Base-by-base conservation (phyloP, 2,329 filamentous ascomycete genomes). In the Calonectria hawksworthii region DNA sequence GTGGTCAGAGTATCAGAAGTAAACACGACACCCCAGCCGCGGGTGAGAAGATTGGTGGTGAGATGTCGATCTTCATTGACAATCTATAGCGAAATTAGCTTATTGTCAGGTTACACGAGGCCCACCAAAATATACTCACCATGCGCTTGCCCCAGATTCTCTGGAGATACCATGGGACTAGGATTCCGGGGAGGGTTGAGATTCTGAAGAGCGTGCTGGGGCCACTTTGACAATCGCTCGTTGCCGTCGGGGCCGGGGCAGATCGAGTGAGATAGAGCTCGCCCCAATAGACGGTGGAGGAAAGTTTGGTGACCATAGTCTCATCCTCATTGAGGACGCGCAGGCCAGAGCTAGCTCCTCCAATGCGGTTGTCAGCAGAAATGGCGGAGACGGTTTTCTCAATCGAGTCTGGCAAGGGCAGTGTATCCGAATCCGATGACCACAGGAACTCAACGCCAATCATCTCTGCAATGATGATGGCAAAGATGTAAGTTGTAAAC, bases 11-110 rank as follows among this genome's bases (percentile, higher is more conserved):
- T 80, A 67, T 81, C 80, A 3, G 80, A 77, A n/a, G 81, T 78
- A 66, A 82, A 82, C 26, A 80, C 75, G 10, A 79, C 79, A 26
- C 81, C 81, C 81, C 81, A 83, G 59, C 79, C 79, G 18, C 78
- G 78, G 10, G 61, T 47, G 9, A 81, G 77, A 6, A 81, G 79
- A 44, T 80, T 79, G 14, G 79, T 81, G 3, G 79, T 81, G n/a
- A 81, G 72, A 52, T 80, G 79, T 6, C 79, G 75, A 52, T 81
- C 79, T 30, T 81, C 79, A 72, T 81, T 81, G 70, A 81, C 79
- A 47, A 81, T 81, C 76, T 79, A 34, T 7, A 28, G 51, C 30
- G 23, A 51, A 11, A 41, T 51, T 52, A 63, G 70, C 30, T 32
- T 28, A 2, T 8, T 7, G 1, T 28, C 11, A 26, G n/a, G 8